Conservation (phyloP, 2,329 filamentous ascomycete species). For the Sporothrix schenckii region DNA sequence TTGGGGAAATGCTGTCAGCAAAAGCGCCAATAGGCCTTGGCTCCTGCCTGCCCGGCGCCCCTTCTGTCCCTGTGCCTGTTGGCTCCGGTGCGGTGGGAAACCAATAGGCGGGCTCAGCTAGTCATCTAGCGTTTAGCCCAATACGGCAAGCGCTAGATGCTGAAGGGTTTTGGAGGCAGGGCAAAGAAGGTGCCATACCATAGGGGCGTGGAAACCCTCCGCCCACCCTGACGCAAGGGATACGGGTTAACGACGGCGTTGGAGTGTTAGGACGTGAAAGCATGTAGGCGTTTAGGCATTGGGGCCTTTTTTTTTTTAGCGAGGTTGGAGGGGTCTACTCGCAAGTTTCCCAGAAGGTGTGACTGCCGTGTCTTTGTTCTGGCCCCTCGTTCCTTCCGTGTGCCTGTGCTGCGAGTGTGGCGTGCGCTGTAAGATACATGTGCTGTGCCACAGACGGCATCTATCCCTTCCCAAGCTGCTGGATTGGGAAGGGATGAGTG, state of each 20-base stretch:
- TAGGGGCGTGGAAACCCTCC: background rate
- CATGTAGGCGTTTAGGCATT: background rate
- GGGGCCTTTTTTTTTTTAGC: background rate
- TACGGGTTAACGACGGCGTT: constrained; percentile 10
- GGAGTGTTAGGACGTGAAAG: background rate
- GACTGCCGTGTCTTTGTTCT: constrained; percentile 2
- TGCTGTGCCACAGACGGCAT: constrained; percentile 1
- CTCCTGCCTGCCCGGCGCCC: constrained; percentile 5
- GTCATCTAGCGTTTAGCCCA: background rate
- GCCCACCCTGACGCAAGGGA: constrained; percentile 8
- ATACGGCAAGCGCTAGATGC: constrained; percentile 4
- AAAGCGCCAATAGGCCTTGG: background rate
- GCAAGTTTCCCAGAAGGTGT: background rate
- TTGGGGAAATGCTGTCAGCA: constrained; percentile 2
- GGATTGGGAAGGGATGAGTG: constrained; percentile 15
- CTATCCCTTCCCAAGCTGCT: constrained; percentile 23
- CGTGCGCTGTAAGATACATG: background rate
- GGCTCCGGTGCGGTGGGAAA: constrained; percentile 11
- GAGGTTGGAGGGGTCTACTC: background rate
- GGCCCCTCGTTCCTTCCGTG: constrained; percentile 16
- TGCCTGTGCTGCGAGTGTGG: constrained; percentile 2
- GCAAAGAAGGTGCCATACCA: background rate
- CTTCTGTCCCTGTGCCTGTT: constrained; percentile 1
- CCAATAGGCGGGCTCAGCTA: constrained; percentile 4
- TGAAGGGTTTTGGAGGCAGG: background rate